Base-by-base conservation (phyloP, 495 filamentous ascomycete genomes). In the Chaetomium tenue region DNA sequence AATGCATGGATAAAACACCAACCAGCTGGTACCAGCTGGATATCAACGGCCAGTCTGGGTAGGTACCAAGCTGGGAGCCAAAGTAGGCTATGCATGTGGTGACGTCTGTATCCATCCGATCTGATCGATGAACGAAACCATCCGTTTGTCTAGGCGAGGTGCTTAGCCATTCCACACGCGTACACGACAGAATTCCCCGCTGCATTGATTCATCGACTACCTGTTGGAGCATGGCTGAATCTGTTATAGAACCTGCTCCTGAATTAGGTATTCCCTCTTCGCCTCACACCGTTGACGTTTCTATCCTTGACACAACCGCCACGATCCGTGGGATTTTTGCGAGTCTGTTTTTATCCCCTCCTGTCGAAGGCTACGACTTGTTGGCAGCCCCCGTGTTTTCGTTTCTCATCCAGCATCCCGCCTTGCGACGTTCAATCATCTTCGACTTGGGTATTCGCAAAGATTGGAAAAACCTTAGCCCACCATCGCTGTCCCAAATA, bases 371-470 rank as follows among this genome's bases (percentile, higher is more conserved):
- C 5, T 70, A 79, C 60, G 66, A 76, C 1, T 68, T 74, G 28
- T 62, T 87, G 13, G 68, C 60, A 26, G 74, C 37, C 4, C 84
- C 84, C 0, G 68, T 74, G 46, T 87, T 77, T 73, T 78, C 78
- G 5, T 88, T 87, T 69, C 73, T 88, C 0, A 78, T 88, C 62
- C 74, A 82, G 57, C 80, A 86, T 63, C 75, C 77, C 0, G 42
- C 48, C 6, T 75, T 77, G 0, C 74, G 75, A 26, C 72, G 76
- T 16, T 76, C 79, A 8, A 33, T 86, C 6, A 66, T 89, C 12
- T 88, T 86, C 66, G 87, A 88, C 68, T 78, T 88, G 2, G 87
- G 85, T 26, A 70, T 84, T 6, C 77, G 79, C 23, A 83, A 84
- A 63, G 82, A 86, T 67, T 79, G 69, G 68, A 60, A 71, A 57